These are phyloP conservation scores for Lactarius sanguifluus DNA, from an alignment of 768 basidiomycete genomes.

Conservation along the genomic window DNA sequence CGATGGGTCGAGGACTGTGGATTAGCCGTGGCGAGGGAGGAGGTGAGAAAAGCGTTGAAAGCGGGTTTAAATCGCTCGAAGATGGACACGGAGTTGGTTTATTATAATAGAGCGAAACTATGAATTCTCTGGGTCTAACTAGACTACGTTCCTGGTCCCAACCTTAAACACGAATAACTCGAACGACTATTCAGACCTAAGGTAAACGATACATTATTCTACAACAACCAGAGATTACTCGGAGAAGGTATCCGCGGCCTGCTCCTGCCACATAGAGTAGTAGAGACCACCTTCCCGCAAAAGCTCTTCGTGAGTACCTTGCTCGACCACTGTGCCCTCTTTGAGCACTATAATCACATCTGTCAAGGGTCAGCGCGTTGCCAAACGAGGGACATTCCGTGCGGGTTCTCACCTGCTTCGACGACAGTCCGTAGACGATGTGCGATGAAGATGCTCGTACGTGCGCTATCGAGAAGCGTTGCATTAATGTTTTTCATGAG, in stretches of 20 bases:
- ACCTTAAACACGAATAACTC: background rate
- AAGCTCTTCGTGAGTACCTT: constrained; percentile 90
- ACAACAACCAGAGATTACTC: constrained; percentile 22
- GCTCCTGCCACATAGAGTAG: constrained; percentile 79
- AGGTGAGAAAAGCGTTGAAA: constrained; percentile 30
- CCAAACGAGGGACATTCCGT: background rate
- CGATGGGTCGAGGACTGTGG: constrained; percentile 50
- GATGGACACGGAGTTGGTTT: background rate
- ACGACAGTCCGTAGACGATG: constrained; percentile 88
- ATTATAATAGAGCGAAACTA: constrained; percentile 9
- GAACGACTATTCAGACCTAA: background rate
- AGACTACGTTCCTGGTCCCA: background rate
- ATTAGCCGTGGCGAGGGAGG: constrained; percentile 34
- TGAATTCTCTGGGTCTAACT: background rate
- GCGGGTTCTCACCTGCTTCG: constrained; percentile 65
- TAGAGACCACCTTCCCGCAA: constrained; percentile 71
- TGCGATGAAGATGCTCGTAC: constrained; percentile 97
- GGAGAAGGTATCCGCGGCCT: constrained; percentile 42
- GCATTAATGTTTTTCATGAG: constrained; percentile 92
- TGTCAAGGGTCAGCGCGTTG: constrained; percentile 31
- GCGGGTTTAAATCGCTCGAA: background rate
- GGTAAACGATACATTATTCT: constrained; percentile 9
- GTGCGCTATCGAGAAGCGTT: constrained; percentile 67
- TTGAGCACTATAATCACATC: constrained; percentile 93
- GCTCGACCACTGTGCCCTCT: constrained; percentile 88